These are phyloP conservation scores for Apiotrichum siamense DNA, from an alignment of 1,284 basidiomycete genomes.

Conservation along the genomic window DNA sequence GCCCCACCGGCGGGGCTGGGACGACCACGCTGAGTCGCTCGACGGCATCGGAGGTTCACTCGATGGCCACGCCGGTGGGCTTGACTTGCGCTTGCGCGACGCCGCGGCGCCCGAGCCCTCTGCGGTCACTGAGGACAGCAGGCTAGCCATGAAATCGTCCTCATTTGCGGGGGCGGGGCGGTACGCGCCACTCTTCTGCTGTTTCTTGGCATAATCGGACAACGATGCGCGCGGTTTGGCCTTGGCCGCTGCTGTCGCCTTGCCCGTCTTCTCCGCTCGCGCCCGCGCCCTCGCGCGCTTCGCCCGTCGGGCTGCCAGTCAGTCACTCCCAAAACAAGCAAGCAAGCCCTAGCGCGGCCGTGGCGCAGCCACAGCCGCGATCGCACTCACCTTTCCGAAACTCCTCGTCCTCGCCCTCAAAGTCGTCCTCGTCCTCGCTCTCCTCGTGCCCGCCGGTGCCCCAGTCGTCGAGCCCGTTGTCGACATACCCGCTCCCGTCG, in stretches of 20 bases:
- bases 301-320: constrained; percentile 29
- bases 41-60: constrained; percentile 35
- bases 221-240: constrained; percentile 47
- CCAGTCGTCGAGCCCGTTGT: constrained; percentile 96
- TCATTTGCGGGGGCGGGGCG: constrained; percentile 71
- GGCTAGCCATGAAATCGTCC: constrained; percentile 72
- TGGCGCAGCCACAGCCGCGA: too few species aligned
- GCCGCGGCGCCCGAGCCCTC: too few species aligned
- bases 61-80: constrained; percentile 49
- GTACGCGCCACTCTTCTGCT: constrained; percentile 61
- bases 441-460: constrained; percentile 52
- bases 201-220: constrained; percentile 46
- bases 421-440: constrained; percentile 46
- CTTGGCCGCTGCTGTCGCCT: constrained; percentile 40
- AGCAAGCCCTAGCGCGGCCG: not conserved
- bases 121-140: constrained; percentile 52
- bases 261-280: constrained; percentile 14
- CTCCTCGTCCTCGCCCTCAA: constrained; percentile 47
- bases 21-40: constrained; percentile 52
- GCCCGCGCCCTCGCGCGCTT: constrained; percentile 34
- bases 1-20: constrained; percentile 28
- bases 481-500: constrained; percentile 84
- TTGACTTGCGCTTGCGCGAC: constrained; percentile 65
- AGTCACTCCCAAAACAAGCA: not conserved
- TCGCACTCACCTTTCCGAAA: constrained; percentile 33